These are phyloP conservation scores for Backusella tuberculispora DNA, from an alignment of 192 early-diverging fungal species.

Conservation along the genomic window DNA sequence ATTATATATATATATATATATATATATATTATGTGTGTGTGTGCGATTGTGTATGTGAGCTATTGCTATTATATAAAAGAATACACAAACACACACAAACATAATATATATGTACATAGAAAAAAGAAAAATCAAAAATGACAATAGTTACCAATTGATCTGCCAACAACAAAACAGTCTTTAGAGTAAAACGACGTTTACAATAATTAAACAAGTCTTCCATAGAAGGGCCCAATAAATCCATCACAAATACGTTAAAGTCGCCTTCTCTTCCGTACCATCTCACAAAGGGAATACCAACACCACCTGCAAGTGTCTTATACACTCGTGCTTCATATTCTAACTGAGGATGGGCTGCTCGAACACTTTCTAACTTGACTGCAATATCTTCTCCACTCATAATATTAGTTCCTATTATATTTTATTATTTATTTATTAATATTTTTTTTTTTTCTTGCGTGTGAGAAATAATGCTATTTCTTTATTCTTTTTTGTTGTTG, in stretches of 20 bases:
- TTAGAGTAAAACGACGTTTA: constrained; percentile 85
- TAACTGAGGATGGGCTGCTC: constrained; percentile 96
- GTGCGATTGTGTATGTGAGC: no score
- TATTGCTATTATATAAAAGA: no score
- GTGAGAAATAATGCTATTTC: not conserved
- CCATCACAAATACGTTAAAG: constrained; percentile 87
- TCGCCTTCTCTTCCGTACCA: constrained; percentile 84
- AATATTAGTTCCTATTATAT: constrained; percentile 71
- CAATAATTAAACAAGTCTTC: constrained; percentile 94
- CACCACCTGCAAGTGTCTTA: constrained; percentile 91
- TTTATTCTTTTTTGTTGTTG: no score
- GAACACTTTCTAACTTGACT: constrained; percentile 93
- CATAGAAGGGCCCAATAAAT: constrained; percentile 85
- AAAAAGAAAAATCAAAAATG: not conserved
- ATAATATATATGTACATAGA: not conserved
- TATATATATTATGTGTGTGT: not conserved
- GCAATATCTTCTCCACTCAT: constrained; percentile 96
- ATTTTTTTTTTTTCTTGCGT: not conserved
- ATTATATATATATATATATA: not conserved
- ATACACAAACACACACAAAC: no score
- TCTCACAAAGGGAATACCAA: constrained; percentile 87
- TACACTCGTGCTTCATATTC: constrained; percentile 98
- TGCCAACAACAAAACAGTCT: constrained; percentile 85
- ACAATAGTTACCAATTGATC: constrained; percentile 76
- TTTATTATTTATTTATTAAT: no score